Base-by-base conservation (phyloP, 2,329 filamentous ascomycete species). In the Pyrenochaeta sp. region DNA sequence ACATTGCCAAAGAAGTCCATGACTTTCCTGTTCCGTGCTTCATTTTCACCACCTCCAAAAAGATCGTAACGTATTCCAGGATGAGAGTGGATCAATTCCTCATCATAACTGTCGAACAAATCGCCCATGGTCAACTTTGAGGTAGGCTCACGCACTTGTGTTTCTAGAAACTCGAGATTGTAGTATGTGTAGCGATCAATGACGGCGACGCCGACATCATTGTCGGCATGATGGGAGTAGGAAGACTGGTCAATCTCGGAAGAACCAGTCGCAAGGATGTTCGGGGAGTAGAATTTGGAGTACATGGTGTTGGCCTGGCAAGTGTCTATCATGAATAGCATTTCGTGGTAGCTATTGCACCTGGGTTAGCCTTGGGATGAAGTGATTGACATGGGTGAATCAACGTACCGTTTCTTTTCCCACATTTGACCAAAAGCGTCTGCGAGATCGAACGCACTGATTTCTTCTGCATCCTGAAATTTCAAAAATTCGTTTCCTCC, bases 241-340 rank as follows among this genome's bases (percentile, higher is more conserved):
- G 89, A 96, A 4, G 90, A 96, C 72, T 99, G 90, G 68, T 97
- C 93, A 49, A 97, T 87, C 70, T 94, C 91, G 3, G 89, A 95
- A 21, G 90, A 96, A n/a, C 94, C 94, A 0, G 95, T 99, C 0
- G 94, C 94, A 63, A 99, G 91, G 63, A 99, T 96, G 66, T 97
- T 97, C 34, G 93, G 93, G 4, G 91, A 96, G 78, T 99, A 99
- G 66, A 99, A 90, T 62, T 96, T 93, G 68, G 87, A 93, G 76
- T 96, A 99, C 91, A 99, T 96, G 21, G 94, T 99, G 72, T 99
- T 99, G 41, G 94, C 94, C 76, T 99, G 94, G 76, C 94, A 99
- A 0, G 94, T 99, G 72, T 99, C 94, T 74, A 99, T 99, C 94
- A 99, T 99, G 79, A 99, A 99, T 44, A 99, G 83, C 59, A 99